Evolutionary conservation across 2,329 filamentous ascomycete species (phyloP), one percentile per base, ranked within the genome.

Genomic region (Gyromitra esculenta): DNA sequence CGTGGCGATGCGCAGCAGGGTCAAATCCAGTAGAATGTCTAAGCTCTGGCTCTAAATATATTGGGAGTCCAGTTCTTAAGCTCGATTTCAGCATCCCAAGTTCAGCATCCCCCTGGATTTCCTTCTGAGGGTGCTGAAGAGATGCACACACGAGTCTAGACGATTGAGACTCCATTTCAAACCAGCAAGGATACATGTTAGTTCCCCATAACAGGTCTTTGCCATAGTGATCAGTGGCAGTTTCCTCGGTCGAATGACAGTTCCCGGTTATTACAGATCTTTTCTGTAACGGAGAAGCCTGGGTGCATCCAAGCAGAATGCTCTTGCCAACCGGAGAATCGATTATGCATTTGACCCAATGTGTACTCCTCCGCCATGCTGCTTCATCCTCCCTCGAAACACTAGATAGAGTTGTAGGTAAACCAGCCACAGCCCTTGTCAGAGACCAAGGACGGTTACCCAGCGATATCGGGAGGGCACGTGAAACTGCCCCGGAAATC

Each of bases 131-230:
- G 0, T 43, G 11, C n/a, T 43, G 13, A 35, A n/a, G 21, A 15
- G 50, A 13, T 7, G 31, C 43, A 18, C 72, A 75, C 13, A 62
- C n/a, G 6, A 75, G 50, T 6, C 13, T 41, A 7, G 50, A 41
- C 11, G n/a, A 25, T 7, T 8, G 45, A 8, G 56, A 45, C 13
- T 11, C 31, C 5, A 15, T 48, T 41, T 70, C 41, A 37, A 71
- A 25, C 7, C 50, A 64, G 31, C 72, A 75, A 5, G 65, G 72
- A 25, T 70, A 57, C 8, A 75, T 48, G 45, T 21, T 50, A 3
- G 41, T 18, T 4, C 50, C 31, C 13, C 25, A 31, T 9, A 39
- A 4, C 13, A 15, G 31, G 6, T 8, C 8, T 48, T 52, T 35
- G 2, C 6, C 7, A 13, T n/a, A 5, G 13, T 21, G 11, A 5